Percentiles rank a stretch among this genome's conserved stretches.
Evolutionary conservation across 169 alveolate genomes (phyloP).

Genomic region (Eimeria mitis): DNA sequence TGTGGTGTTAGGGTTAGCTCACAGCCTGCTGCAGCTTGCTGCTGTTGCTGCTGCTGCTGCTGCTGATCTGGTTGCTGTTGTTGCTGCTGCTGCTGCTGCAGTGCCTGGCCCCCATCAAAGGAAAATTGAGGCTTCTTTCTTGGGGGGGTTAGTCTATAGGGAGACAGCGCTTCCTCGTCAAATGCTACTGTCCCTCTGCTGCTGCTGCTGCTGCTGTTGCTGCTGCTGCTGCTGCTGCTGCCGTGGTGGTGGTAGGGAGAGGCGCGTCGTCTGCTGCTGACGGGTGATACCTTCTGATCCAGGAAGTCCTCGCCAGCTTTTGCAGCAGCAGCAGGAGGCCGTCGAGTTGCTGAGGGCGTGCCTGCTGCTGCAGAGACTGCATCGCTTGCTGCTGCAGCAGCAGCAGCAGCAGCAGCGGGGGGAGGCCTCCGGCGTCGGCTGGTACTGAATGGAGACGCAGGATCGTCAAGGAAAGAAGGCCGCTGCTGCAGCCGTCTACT

Average conservation of each 20-base stretch:
- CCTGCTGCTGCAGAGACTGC: constrained; percentile 57
- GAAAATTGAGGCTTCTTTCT: constrained; percentile 65
- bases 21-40: constrained; percentile 29
- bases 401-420: constrained; percentile 44
- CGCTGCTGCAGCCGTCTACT: constrained; percentile 48
- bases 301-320: not conserved
- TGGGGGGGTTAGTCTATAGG: constrained; percentile 50
- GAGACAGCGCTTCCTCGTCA: constrained; percentile 22
- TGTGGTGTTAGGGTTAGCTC: constrained; percentile 37
- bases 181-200: not conserved
- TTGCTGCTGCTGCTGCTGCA: not conserved
- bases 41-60: constrained; percentile 23
- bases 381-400: constrained; percentile 12
- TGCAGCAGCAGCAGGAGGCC: constrained; percentile 18
- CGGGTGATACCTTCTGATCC: constrained; percentile 61
- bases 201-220: constrained; percentile 35
- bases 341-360: constrained; percentile 53
- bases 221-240: constrained; percentile 32
- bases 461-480: constrained; percentile 48
- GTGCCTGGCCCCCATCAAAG: constrained; percentile 16
- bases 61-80: not conserved
- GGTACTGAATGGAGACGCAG: constrained; percentile 53
- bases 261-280: constrained; percentile 69
- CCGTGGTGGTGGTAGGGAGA: constrained; percentile 60
- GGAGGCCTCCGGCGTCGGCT: constrained; percentile 56